Evolutionary conservation across 2,329 filamentous ascomycete species (phyloP), one percentile per base, ranked within the genome.

Genomic region (Alternaria tenuissima): DNA sequence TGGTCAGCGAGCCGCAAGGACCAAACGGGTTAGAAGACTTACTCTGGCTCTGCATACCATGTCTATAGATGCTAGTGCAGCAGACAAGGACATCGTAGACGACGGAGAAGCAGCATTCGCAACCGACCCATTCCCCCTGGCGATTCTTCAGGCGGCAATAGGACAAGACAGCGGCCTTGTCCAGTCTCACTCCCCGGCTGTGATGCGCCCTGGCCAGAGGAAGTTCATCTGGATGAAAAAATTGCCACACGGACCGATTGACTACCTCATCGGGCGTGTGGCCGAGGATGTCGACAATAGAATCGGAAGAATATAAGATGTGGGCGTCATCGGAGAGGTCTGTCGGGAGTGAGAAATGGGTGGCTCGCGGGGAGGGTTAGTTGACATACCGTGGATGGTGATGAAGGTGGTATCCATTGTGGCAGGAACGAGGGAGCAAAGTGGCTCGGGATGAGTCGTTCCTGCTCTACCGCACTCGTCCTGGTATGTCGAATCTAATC

Each of bases 41-140:
- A 95, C 92, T 89, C 72, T 92, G 86, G 70, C 90, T 94, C 73
- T 87, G 90, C 63, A 85, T 84, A 24, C 89, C 88, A 55, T 84
- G 82, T 53, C 85, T 84, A 75, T 95, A 96, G 64, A 95, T 86
- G 72, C 90, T 93, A 12, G 89, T 94, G 73, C 91, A 93, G 41
- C 91, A 92, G 49, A 96, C 91, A 78, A 96, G 83, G 22, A 95
- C 91, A 84, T 96, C 90, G 77, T 96, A 91, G 43, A 96, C 93
- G 42, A 96, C 85, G 5, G 92, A 95, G 76, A 96, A 96, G 77
- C 92, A 93, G 78, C 92, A 95, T 79, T 96, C 93, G 79, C 92
- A 95, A 63, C 87, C 88, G 39, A 94, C 82, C 88, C 90, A 96
- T 55, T 85, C 82, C 16, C 90, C 91, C 70, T 89, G 82, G 46